A percentile compares a stretch with the other conserved stretches of the same genome.
These are phyloP conservation scores for Bacidia rubella DNA, from an alignment of 495 filamentous ascomycete species.

Conservation along the genomic window DNA sequence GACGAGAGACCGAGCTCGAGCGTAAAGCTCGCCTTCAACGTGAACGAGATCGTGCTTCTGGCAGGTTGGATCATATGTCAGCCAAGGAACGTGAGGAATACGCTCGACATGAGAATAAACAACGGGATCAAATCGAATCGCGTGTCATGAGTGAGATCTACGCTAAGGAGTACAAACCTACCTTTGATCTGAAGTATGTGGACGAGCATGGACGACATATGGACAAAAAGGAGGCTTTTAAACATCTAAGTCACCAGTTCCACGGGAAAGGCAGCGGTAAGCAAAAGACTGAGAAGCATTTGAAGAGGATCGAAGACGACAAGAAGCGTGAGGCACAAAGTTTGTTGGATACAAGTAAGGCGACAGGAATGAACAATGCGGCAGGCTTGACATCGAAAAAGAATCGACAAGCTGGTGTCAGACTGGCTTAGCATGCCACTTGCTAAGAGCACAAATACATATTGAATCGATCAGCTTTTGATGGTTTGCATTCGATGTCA, in stretches of 20 bases:
- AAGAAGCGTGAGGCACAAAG: constrained; percentile 73
- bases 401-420: constrained; percentile 76
- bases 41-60: constrained; percentile 70
- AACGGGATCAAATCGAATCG: constrained; percentile 68
- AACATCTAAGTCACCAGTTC: constrained; percentile 89
- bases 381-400: constrained; percentile 63
- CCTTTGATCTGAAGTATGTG: constrained; percentile 77
- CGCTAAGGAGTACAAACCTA: constrained; percentile 74
- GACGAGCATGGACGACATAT: constrained; percentile 76
- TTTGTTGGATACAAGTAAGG: constrained; percentile 65
- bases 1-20: constrained; percentile 62
- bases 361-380: constrained; percentile 60
- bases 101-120: constrained; percentile 71
- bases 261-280: constrained; percentile 96
- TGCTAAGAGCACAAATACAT: background rate
- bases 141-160: constrained; percentile 72
- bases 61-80: constrained; percentile 74
- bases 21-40: constrained; percentile 67
- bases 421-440: constrained; percentile 44
- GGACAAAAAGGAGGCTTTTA: constrained; percentile 92
- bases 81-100: constrained; percentile 83
- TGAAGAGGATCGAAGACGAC: constrained; percentile 96
- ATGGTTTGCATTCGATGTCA: background rate
- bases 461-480: background rate
- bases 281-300: constrained; percentile 88